Percentiles rank a stretch among this genome's conserved stretches.
Conservation (phyloP, 352 stramenopile genomes). For the Aphanomyces astaci region DNA sequence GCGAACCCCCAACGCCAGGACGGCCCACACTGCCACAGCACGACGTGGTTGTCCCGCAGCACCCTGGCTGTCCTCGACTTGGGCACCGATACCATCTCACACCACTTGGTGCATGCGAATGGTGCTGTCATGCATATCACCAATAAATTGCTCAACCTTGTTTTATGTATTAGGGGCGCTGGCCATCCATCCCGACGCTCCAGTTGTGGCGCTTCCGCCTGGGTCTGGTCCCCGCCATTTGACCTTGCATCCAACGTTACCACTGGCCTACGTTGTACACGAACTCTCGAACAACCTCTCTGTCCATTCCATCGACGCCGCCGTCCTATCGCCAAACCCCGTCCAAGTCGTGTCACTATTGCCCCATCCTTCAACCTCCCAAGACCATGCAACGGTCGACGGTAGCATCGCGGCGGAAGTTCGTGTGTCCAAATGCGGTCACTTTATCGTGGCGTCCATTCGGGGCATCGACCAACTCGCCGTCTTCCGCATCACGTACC, state of each 20-base stretch:
- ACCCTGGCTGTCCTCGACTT: slow-evolving; percentile 51
- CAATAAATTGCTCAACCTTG: neutral
- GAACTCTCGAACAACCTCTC: slow-evolving; percentile 62
- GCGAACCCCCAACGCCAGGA: slow-evolving; percentile 59
- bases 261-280: slow-evolving; percentile 56
- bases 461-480: slow-evolving; percentile 9
- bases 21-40: slow-evolving; percentile 66
- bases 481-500: slow-evolving; percentile 4
- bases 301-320: slow-evolving; percentile 46
- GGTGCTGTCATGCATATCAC: slow-evolving; percentile 21
- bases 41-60: slow-evolving; percentile 41
- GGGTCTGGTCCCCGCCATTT: slow-evolving; percentile 68
- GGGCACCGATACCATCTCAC: slow-evolving; percentile 56
- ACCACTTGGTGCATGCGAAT: slow-evolving; percentile 41
- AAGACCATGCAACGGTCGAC: neutral
- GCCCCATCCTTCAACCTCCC: neutral
- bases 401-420: slow-evolving; percentile 13
- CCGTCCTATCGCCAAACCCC: slow-evolving; percentile 33
- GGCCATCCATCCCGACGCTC: slow-evolving; percentile 15
- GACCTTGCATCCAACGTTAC: slow-evolving; percentile 43
- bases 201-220: slow-evolving; percentile 36
- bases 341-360: slow-evolving; percentile 46
- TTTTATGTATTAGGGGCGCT: slow-evolving; percentile 22
- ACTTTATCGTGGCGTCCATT: neutral
- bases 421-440: slow-evolving; percentile 4